Percentiles rank a stretch among this genome's conserved stretches.
These are phyloP conservation scores for Fraxinus sp. DNA, from an alignment of 305 asterid species.

Conservation along the genomic window DNA sequence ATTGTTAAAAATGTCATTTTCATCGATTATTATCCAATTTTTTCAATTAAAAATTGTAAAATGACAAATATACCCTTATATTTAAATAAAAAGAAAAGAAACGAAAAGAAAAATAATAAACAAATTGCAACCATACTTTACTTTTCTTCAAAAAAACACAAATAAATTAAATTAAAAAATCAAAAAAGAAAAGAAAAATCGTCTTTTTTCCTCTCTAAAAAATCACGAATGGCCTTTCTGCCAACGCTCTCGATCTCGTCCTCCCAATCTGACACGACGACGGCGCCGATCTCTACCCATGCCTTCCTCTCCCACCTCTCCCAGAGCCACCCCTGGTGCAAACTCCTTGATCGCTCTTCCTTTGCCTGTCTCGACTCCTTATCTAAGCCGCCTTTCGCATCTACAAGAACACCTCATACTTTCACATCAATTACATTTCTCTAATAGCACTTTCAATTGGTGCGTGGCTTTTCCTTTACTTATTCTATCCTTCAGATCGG, in stretches of 20 bases:
- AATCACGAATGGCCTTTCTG: conserved; percentile 40
- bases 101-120: too few species aligned
- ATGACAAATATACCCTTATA: too few species aligned
- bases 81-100: too few species aligned
- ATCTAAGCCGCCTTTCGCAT: conserved; percentile 58
- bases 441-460: conserved; percentile 47
- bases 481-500: conserved; percentile 57
- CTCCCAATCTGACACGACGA: conserved; percentile 42
- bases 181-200: too few species aligned
- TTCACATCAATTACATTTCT: conserved; percentile 57
- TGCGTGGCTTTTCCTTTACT: conserved; percentile 57
- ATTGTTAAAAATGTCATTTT: too few species aligned
- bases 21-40: too few species aligned
- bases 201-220: background rate
- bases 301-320: conserved; percentile 47
- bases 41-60: too few species aligned
- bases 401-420: conserved; percentile 52
- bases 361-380: conserved; percentile 57
- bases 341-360: conserved; percentile 58
- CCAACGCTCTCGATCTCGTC: conserved; percentile 52
- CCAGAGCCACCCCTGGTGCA: conserved; percentile 39
- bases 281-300: conserved; percentile 44
- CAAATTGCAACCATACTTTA: too few species aligned
- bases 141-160: too few species aligned
- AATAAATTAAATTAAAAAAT: too few species aligned